phyloP scores from a whole-genome alignment of 2,329 filamentous ascomycete genomes.

The Talaromyces sp. region DNA sequence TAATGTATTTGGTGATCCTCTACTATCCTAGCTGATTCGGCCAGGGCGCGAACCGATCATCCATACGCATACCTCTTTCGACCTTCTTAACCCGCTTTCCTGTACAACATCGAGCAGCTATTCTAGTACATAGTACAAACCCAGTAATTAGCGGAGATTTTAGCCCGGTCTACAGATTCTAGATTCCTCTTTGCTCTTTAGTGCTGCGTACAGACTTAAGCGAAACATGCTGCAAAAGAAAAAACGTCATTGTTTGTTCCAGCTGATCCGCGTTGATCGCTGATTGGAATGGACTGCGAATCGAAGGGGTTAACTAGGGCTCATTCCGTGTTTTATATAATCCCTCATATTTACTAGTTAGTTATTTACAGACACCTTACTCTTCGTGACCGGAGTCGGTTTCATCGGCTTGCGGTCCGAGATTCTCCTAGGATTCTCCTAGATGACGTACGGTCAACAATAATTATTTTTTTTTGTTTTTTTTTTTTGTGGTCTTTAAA shows the following conservation, averaged over 20 bases:
- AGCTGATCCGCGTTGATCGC: background rate
- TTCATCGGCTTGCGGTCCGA: background rate
- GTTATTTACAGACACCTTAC: too few relatives aligned
- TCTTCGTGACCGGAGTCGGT: background rate
- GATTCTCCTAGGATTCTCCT: background rate
- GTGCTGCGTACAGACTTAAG: background rate
- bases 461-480: background rate
- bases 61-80: background rate
- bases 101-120: background rate
- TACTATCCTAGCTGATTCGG: background rate
- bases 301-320: background rate
- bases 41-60: background rate
- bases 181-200: background rate
- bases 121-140: too few relatives aligned
- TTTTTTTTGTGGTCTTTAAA: background rate
- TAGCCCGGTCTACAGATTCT: background rate
- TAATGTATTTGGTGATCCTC: background rate
- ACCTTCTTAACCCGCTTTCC: background rate
- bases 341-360: background rate
- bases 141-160: background rate
- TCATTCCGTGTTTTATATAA: slow-evolving; percentile 2
- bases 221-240: background rate
- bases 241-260: slow-evolving; percentile 7
- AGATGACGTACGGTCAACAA: background rate
- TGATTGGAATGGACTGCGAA: slow-evolving; percentile 4